Conservation (phyloP, 176 grass and related monocot species). For the Metroxylon sagu region DNA sequence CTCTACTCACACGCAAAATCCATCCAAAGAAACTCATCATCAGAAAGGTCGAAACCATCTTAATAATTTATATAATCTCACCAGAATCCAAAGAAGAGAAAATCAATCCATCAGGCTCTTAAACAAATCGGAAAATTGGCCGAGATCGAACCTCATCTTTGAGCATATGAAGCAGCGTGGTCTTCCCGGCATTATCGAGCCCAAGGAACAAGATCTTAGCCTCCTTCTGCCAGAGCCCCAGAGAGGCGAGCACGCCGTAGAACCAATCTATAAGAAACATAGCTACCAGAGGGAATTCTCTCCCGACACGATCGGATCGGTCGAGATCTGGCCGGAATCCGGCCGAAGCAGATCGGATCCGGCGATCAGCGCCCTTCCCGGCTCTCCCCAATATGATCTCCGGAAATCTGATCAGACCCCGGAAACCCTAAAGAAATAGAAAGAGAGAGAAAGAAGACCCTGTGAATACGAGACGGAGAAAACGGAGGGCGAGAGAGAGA, state of each 20-base stretch:
- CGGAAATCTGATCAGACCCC: background rate
- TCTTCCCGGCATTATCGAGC: slow-evolving; percentile 80
- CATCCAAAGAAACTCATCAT: slow-evolving; percentile 1
- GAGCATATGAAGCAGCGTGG: slow-evolving; percentile 84
- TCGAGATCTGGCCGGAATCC: slow-evolving; percentile 2
- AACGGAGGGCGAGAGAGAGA: background rate
- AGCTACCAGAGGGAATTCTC: slow-evolving; percentile 5
- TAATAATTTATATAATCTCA: background rate
- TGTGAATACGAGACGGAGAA: background rate
- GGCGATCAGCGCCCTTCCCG: background rate
- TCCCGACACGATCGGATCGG: background rate
- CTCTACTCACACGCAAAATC: slow-evolving; percentile 24
- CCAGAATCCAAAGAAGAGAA: background rate
- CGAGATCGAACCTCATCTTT: slow-evolving; percentile 53
- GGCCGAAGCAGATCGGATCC: slow-evolving; percentile 6
- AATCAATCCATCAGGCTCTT: background rate
- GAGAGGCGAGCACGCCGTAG: slow-evolving; percentile 65
- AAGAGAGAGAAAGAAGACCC: too few relatives aligned
- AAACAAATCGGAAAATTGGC: background rate
- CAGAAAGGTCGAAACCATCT: background rate
- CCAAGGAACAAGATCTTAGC: slow-evolving; percentile 86
- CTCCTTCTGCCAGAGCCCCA: slow-evolving; percentile 77
- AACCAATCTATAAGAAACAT: slow-evolving; percentile 89
- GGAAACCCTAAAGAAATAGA: background rate
- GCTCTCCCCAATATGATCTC: background rate